These are phyloP conservation scores for Fusarium sp. DNA, from an alignment of 2,329 filamentous ascomycete species.

Conservation along the genomic window DNA sequence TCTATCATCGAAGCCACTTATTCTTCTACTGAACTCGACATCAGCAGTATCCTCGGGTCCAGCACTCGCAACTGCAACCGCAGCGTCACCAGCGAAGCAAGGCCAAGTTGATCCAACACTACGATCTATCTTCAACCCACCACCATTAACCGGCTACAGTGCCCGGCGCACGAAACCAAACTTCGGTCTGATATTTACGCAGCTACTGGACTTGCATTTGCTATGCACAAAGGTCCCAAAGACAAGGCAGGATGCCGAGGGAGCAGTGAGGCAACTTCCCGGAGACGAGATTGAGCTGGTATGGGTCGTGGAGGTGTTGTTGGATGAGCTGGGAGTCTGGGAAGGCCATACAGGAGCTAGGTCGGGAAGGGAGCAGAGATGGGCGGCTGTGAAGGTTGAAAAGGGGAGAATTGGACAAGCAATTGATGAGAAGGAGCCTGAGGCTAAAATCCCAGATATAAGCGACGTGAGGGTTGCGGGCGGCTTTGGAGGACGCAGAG, in stretches of 20 bases:
- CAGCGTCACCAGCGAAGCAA: constrained; percentile 11
- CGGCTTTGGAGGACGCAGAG: constrained; percentile 17
- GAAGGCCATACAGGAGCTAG: constrained; percentile 44
- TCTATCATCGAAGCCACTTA: constrained; percentile 54
- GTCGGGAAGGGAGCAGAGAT: constrained; percentile 60
- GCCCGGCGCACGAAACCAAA: constrained; percentile 55
- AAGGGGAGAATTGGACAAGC: constrained; percentile 52
- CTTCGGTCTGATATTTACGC: constrained; percentile 64
- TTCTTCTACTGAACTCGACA: constrained; percentile 65
- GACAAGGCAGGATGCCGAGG: constrained; percentile 51
- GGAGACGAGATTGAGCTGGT: constrained; percentile 38
- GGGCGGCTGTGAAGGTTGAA: constrained; percentile 58
- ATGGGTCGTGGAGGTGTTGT: constrained; percentile 61
- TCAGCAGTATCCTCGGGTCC: constrained; percentile 26
- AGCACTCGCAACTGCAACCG: neutral
- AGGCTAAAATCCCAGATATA: neutral
- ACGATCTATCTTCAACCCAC: constrained; percentile 59
- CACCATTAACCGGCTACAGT: constrained; percentile 32
- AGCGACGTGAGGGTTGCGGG: constrained; percentile 4
- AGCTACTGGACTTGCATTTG: constrained; percentile 64
- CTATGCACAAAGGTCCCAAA: constrained; percentile 58
- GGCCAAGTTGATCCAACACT: constrained; percentile 53
- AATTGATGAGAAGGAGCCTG: constrained; percentile 40
- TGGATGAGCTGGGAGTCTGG: constrained; percentile 61
- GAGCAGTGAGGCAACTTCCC: neutral